These are phyloP conservation scores for Thermoascus crustaceus DNA, from an alignment of 2,329 filamentous ascomycete species.

Conservation along the genomic window DNA sequence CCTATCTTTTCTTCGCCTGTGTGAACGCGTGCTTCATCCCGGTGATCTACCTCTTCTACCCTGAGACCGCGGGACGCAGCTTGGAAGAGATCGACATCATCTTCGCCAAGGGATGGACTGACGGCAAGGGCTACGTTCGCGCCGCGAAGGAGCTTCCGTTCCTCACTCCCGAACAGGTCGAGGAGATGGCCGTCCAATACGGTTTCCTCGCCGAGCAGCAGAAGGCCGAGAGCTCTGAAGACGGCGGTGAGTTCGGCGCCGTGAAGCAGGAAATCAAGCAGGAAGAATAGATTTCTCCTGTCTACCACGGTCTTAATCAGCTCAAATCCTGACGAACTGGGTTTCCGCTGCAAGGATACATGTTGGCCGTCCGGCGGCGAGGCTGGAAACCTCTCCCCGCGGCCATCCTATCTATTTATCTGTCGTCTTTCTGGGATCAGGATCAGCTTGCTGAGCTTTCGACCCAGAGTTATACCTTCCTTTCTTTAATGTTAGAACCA, in stretches of 20 bases:
- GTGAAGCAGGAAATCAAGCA: background rate
- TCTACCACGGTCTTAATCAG: too few relatives aligned
- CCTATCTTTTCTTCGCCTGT: constrained; percentile 25
- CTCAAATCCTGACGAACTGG: too few relatives aligned
- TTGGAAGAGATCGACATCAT: constrained; percentile 26
- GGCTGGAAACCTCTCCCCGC: too few relatives aligned
- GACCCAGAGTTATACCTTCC: too few relatives aligned
- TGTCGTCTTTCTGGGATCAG: too few relatives aligned
- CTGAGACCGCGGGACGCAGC: constrained; percentile 20
- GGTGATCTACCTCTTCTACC: constrained; percentile 25
- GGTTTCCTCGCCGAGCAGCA: constrained; percentile 6
- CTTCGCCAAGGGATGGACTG: constrained; percentile 15
- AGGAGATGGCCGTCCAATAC: constrained; percentile 12
- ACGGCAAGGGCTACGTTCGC: constrained; percentile 11
- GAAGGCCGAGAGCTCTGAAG: background rate
- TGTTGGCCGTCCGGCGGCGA: too few relatives aligned
- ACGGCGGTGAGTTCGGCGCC: background rate
- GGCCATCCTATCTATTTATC: too few relatives aligned
- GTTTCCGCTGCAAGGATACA: too few relatives aligned
- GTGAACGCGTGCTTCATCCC: constrained; percentile 19
- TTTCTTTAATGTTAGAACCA: too few relatives aligned
- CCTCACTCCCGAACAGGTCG: constrained; percentile 12
- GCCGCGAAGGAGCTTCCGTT: constrained; percentile 16
- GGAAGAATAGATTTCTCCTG: too few relatives aligned
- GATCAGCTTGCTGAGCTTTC: too few relatives aligned